These are phyloP conservation scores for Fusarium begoniae DNA, from an alignment of 2,329 filamentous ascomycete genomes.

Conservation along the genomic window DNA sequence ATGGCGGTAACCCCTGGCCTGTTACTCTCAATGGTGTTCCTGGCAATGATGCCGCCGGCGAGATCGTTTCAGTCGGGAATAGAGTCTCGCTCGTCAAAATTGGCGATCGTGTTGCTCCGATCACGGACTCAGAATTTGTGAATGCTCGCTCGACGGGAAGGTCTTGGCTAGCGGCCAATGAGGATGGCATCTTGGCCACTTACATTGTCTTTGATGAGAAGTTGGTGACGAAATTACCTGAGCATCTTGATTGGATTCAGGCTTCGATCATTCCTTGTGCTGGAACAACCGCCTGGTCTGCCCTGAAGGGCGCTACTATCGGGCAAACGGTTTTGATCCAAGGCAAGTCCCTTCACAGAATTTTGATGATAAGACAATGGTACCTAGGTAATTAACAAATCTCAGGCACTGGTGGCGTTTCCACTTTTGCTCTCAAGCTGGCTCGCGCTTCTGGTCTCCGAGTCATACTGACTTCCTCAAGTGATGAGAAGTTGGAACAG, in stretches of 20 bases:
- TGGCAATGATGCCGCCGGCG: constrained; percentile 54
- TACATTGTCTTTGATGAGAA: constrained; percentile 54
- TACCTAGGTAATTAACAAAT: not conserved
- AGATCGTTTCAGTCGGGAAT: constrained; percentile 51
- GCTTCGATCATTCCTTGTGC: constrained; percentile 54
- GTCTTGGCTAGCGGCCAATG: constrained; percentile 55
- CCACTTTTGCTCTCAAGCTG: constrained; percentile 51
- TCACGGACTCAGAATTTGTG: constrained; percentile 52
- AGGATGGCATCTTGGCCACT: constrained; percentile 54
- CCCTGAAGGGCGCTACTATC: constrained; percentile 50
- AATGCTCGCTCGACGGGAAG: constrained; percentile 49
- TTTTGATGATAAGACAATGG: not conserved
- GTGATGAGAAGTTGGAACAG: constrained; percentile 56
- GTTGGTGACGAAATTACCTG: constrained; percentile 48
- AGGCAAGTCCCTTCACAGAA: constrained; percentile 35
- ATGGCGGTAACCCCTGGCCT: constrained; percentile 53
- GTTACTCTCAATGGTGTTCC: constrained; percentile 47
- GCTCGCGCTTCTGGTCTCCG: constrained; percentile 61
- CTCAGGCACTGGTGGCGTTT: constrained; percentile 53
- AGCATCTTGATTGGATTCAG: constrained; percentile 48
- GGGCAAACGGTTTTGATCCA: constrained; percentile 56
- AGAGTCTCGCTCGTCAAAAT: constrained; percentile 44
- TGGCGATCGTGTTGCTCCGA: constrained; percentile 51
- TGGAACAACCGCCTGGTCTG: constrained; percentile 56
- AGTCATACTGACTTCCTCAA: constrained; percentile 62